Evolutionary conservation across 768 basidiomycete genomes (phyloP).

Genomic region (Tubosaeta sp.): DNA sequence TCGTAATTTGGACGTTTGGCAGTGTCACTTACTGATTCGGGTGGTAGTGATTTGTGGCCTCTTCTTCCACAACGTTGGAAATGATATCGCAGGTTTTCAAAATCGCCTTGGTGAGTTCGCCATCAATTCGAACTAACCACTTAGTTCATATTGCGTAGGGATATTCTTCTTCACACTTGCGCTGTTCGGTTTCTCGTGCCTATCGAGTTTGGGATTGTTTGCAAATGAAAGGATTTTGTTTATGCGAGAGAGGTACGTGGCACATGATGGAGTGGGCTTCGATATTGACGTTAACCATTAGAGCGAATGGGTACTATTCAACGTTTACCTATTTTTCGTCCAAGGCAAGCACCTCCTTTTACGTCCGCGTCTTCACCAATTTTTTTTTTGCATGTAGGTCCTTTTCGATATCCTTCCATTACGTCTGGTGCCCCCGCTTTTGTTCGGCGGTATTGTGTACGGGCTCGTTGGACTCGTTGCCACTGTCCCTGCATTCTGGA

Average conservation of each 20-base stretch:
- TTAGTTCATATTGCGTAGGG: slow-evolving; percentile 38
- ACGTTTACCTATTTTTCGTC: slow-evolving; percentile 96
- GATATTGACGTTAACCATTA: slow-evolving; percentile 28
- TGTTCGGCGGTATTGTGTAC: slow-evolving; percentile 96
- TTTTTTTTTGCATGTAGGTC: slow-evolving; percentile 45
- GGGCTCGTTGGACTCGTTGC: slow-evolving; percentile 93
- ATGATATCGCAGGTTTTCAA: slow-evolving; percentile 97
- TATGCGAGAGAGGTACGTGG: slow-evolving; percentile 88
- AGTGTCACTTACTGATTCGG: neutral
- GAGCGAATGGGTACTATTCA: slow-evolving; percentile 96
- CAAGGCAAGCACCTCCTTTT: slow-evolving; percentile 48
- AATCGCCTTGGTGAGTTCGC: slow-evolving; percentile 69
- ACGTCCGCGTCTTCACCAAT: neutral
- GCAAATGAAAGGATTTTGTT: slow-evolving; percentile 94
- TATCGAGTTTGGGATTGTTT: slow-evolving; percentile 91
- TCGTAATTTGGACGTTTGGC: neutral
- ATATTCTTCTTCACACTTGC: slow-evolving; percentile 98
- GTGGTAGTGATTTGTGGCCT: slow-evolving; percentile 80
- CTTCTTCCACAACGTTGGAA: slow-evolving; percentile 84
- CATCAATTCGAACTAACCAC: neutral
- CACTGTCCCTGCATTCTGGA: slow-evolving; percentile 89
- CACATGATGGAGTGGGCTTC: neutral
- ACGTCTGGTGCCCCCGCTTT: slow-evolving; percentile 88
- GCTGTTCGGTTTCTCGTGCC: slow-evolving; percentile 93
- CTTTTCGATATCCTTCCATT: slow-evolving; percentile 96